Conservation (phyloP, 1,139 yeast species). For the Candida gigantensis region DNA sequence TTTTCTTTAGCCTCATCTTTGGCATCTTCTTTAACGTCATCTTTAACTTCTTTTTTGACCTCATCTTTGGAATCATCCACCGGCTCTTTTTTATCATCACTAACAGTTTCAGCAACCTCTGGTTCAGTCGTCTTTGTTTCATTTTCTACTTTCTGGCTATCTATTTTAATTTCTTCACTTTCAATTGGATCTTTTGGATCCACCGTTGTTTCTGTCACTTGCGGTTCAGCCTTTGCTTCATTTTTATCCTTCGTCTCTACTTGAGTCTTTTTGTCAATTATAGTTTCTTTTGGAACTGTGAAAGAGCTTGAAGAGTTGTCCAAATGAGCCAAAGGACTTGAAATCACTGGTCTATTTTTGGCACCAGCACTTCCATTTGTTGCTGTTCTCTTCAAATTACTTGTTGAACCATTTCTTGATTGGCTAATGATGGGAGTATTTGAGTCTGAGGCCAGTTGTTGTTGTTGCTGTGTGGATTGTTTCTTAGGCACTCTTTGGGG, state of each 20-base stretch:
- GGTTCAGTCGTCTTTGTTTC: background rate
- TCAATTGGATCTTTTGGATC: slow-evolving; percentile 8
- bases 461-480: slow-evolving; percentile 4
- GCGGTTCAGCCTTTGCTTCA: slow-evolving; percentile 10
- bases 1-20: slow-evolving; percentile 9
- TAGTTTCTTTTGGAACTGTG: slow-evolving; percentile 44
- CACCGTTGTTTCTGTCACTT: slow-evolving; percentile 1
- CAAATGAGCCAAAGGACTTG: slow-evolving; percentile 33
- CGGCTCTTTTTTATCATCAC: slow-evolving; percentile 29
- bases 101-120: slow-evolving; percentile 35
- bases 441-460: background rate
- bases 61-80: slow-evolving; percentile 14
- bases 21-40: slow-evolving; percentile 7
- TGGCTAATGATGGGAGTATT: slow-evolving; percentile 11
- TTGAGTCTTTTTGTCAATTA: slow-evolving; percentile 32
- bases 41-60: slow-evolving; percentile 9
- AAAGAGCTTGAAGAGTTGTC: slow-evolving; percentile 29
- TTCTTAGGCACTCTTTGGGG: slow-evolving; percentile 30
- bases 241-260: slow-evolving; percentile 8
- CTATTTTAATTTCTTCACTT: background rate
- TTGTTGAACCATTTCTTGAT: slow-evolving; percentile 12
- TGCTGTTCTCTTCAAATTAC: slow-evolving; percentile 10
- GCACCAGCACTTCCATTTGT: slow-evolving; percentile 3
- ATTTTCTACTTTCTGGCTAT: slow-evolving; percentile 1
- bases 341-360: slow-evolving; percentile 10